Percentiles rank a stretch among this genome's conserved stretches.
phyloP scores from a whole-genome alignment of 306 rosid genomes.

The Fragaria nilgerrensis region DNA sequence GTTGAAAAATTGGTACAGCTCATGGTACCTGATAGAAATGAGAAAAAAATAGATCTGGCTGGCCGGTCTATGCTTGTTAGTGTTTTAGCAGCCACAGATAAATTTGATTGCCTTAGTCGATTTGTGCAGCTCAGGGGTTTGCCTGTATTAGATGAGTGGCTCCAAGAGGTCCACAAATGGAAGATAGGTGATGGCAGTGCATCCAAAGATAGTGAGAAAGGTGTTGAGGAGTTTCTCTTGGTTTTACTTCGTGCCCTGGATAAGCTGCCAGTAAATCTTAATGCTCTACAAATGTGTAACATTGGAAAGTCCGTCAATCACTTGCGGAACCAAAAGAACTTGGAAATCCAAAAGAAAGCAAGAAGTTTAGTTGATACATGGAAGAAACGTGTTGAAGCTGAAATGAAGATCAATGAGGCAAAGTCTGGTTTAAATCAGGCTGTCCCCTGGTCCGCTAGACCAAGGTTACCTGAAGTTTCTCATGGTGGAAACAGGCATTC shows the following conservation, averaged over 20 bases:
- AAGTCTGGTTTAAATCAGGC: conserved; percentile 54
- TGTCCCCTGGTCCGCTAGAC: conserved; percentile 62
- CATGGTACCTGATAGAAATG: conserved; percentile 65
- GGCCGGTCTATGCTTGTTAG: conserved; percentile 72
- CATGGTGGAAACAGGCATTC: conserved; percentile 57
- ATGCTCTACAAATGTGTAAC: conserved; percentile 74
- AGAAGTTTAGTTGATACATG: conserved; percentile 85
- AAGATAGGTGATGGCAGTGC: conserved; percentile 59
- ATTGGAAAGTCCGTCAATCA: conserved; percentile 89
- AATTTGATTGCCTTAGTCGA: conserved; percentile 62
- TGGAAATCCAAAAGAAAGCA: conserved; percentile 86
- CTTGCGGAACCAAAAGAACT: conserved; percentile 70
- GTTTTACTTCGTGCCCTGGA: conserved; percentile 84
- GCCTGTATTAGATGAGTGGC: conserved; percentile 86
- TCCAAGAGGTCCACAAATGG: conserved; percentile 85
- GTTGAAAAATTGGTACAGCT: conserved; percentile 80
- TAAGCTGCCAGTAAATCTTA: conserved; percentile 86
- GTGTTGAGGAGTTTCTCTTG: conserved; percentile 80
- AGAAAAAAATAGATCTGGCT: conserved; percentile 70
- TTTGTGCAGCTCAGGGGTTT: conserved; percentile 76
- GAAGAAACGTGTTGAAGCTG: conserved; percentile 90
- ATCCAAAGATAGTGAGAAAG: conserved; percentile 61
- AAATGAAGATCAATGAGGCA: conserved; percentile 73
- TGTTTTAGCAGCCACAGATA: conserved; percentile 73
- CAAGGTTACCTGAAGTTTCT: conserved; percentile 53